phyloP scores from a whole-genome alignment of 495 filamentous ascomycete genomes.

The Penicillium riverlandense region DNA sequence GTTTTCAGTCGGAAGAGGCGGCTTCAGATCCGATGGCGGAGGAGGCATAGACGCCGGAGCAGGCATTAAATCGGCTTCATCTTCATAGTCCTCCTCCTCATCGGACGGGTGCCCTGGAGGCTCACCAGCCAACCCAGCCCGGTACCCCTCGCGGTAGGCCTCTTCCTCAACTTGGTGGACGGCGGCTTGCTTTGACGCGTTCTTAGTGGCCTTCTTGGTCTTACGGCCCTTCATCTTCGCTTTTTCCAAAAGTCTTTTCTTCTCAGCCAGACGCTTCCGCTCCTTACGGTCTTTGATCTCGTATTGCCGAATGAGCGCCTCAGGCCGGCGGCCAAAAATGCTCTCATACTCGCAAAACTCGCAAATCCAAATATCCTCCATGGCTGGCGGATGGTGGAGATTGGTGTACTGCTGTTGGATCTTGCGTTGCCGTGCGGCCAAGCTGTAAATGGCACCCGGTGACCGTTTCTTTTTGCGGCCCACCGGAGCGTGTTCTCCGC shows the following conservation, averaged over 20 bases:
- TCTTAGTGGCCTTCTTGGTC: slow-evolving; percentile 63
- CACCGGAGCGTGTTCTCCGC: slow-evolving; percentile 23
- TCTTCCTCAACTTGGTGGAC: slow-evolving; percentile 9
- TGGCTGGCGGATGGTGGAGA: slow-evolving; percentile 62
- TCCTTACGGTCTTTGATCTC: slow-evolving; percentile 89
- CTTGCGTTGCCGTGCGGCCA: slow-evolving; percentile 61
- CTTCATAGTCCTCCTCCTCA: slow-evolving; percentile 37
- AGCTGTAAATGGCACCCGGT: slow-evolving; percentile 50
- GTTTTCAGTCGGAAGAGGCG: slow-evolving; percentile 20
- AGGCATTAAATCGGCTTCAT: slow-evolving; percentile 31
- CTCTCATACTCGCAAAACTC: slow-evolving; percentile 87
- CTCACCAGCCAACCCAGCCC: slow-evolving; percentile 38
- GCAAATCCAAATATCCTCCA: slow-evolving; percentile 87
- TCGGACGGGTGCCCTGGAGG: slow-evolving; percentile 30
- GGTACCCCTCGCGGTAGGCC: slow-evolving; percentile 36
- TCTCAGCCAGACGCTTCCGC: slow-evolving; percentile 73
- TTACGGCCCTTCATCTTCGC: slow-evolving; percentile 93
- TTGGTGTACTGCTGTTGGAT: slow-evolving; percentile 67
- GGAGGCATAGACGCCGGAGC: slow-evolving; percentile 17
- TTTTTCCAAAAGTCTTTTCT: slow-evolving; percentile 79
- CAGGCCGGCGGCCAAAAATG: slow-evolving; percentile 76
- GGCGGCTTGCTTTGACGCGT: slow-evolving; percentile 49
- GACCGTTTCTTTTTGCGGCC: slow-evolving; percentile 51
- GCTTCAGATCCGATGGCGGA: slow-evolving; percentile 27
- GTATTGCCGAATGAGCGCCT: slow-evolving; percentile 82